These are phyloP conservation scores for Arachis monticola DNA, from an alignment of 331 rosid genomes.

Conservation along the genomic window DNA sequence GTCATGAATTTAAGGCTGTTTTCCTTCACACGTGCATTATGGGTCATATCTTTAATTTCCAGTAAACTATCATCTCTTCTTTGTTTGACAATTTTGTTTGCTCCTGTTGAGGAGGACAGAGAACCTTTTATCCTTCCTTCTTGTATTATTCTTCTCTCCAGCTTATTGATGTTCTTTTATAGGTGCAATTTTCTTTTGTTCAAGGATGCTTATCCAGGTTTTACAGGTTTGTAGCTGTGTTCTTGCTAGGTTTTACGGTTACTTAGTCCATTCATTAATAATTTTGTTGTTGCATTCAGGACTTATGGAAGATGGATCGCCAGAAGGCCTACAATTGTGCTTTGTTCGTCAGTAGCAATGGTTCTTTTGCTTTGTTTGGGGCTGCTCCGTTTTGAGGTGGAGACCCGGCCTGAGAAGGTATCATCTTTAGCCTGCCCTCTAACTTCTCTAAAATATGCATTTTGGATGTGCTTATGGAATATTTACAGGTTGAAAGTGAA, in stretches of 20 bases:
- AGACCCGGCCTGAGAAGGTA: slow-evolving; percentile 95
- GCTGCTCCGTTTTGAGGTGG: slow-evolving; percentile 79
- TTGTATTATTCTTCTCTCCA: neutral
- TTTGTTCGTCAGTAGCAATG: slow-evolving; percentile 74
- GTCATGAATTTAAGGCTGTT: neutral
- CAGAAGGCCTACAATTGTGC: slow-evolving; percentile 74
- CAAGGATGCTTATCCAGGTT: slow-evolving; percentile 78
- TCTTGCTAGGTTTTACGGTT: slow-evolving; percentile 33
- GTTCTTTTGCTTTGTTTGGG: slow-evolving; percentile 84
- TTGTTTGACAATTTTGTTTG: neutral
- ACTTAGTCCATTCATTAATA: slow-evolving; percentile 30
- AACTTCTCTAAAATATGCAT: slow-evolving; percentile 32
- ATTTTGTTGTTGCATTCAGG: slow-evolving; percentile 58
- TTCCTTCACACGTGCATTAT: neutral
- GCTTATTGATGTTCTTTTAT: no score
- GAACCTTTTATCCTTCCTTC: no score
- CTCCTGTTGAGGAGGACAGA: neutral
- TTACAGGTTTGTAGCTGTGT: slow-evolving; percentile 72
- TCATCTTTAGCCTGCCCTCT: slow-evolving; percentile 27
- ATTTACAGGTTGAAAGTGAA: neutral
- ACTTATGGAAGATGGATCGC: slow-evolving; percentile 89
- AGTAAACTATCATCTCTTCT: neutral
- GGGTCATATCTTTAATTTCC: neutral
- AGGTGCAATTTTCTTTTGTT: slow-evolving; percentile 60
- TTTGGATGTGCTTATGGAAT: slow-evolving; percentile 13